Conservation (phyloP, 2,329 filamentous ascomycete species). For the Nemania diffusa region DNA sequence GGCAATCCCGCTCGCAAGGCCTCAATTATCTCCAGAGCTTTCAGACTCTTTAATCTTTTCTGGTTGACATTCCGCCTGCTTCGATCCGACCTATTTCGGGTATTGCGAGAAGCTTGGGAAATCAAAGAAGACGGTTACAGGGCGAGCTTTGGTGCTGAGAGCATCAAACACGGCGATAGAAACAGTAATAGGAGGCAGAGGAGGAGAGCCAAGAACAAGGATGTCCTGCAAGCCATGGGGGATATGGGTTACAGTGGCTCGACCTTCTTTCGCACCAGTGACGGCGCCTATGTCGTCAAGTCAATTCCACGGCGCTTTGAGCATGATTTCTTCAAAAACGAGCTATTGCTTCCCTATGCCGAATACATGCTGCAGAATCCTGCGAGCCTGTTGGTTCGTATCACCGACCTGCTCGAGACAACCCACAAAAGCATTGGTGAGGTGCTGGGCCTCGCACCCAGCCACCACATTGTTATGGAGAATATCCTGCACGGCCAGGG, state of each 20-base stretch:
- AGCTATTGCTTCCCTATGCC: constrained; percentile 72
- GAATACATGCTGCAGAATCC: constrained; percentile 70
- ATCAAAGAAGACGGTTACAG: constrained; percentile 65
- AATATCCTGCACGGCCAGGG: constrained; percentile 73
- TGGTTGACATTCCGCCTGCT: constrained; percentile 47
- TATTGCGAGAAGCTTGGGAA: constrained; percentile 56
- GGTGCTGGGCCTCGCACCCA: constrained; percentile 68
- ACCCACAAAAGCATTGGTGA: constrained; percentile 67
- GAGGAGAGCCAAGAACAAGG: constrained; percentile 42
- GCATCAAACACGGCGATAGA: constrained; percentile 50
- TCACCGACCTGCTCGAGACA: constrained; percentile 74
- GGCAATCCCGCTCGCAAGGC: constrained; percentile 44
- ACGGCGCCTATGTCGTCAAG: constrained; percentile 76
- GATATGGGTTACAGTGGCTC: constrained; percentile 81
- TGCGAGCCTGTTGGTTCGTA: constrained; percentile 73
- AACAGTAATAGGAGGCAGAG: not conserved
- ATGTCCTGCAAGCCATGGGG: constrained; percentile 65
- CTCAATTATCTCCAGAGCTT: constrained; percentile 54
- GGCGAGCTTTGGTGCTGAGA: constrained; percentile 59
- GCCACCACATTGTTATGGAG: constrained; percentile 82
- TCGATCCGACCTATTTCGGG: constrained; percentile 57
- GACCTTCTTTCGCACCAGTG: constrained; percentile 76
- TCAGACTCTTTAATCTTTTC: constrained; percentile 55
- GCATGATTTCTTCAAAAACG: constrained; percentile 74
- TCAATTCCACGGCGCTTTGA: constrained; percentile 76